These are phyloP conservation scores for Tetrapisispora phaffii DNA, from an alignment of 805 yeast species.

Conservation along the genomic window DNA sequence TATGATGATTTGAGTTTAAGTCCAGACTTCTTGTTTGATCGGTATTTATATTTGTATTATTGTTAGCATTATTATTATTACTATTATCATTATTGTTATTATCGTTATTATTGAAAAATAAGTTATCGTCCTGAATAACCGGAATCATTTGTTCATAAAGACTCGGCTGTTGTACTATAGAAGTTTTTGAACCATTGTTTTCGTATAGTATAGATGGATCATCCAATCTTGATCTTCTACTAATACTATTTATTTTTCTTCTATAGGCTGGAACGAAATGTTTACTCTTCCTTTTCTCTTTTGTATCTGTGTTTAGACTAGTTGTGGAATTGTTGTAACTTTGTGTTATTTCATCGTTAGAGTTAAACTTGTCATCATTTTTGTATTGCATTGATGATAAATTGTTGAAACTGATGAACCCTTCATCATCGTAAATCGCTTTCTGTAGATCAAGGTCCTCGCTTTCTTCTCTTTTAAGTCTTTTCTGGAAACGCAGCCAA, in stretches of 20 bases:
- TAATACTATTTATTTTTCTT: conserved; percentile 25
- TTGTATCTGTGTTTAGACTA: background rate
- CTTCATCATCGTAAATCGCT: conserved; percentile 26
- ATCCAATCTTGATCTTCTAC: conserved; percentile 11
- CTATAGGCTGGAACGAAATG: conserved; percentile 32
- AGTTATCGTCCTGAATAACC: conserved; percentile 5
- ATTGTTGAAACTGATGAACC: conserved; percentile 28
- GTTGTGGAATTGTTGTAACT: background rate
- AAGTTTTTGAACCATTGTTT: conserved; percentile 12
- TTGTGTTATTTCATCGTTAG: conserved; percentile 2
- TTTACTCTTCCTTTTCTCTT: conserved; percentile 2
- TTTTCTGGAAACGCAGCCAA: conserved; percentile 32
- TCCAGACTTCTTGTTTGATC: background rate
- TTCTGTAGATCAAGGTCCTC: conserved; percentile 29
- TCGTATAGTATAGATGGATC: conserved; percentile 5
- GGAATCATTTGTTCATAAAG: conserved; percentile 22
- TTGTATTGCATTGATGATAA: conserved; percentile 18
- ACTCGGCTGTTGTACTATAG: conserved; percentile 11
- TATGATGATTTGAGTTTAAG: background rate
- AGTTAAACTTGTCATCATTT: background rate
- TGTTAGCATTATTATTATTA: background rate
- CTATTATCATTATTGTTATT: background rate
- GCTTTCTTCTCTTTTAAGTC: conserved; percentile 32
- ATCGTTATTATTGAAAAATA: conserved; percentile 15
- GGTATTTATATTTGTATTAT: conserved; percentile 6